Evolutionary conservation across 1,284 basidiomycete genomes (phyloP).

Genomic region (Fomitopsis schrenkii): DNA sequence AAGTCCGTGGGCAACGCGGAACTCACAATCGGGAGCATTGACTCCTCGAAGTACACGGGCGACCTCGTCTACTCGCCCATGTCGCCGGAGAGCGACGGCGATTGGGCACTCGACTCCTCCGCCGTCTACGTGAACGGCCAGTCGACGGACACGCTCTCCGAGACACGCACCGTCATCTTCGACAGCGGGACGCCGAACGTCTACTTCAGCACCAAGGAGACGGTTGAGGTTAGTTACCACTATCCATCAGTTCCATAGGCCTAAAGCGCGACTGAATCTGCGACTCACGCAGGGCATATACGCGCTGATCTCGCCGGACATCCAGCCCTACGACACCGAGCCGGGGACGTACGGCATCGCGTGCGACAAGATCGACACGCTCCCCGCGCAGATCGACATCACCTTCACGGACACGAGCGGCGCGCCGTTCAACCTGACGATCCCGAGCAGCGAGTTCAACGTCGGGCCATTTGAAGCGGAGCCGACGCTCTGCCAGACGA

Average conservation of each 20-base stretch:
- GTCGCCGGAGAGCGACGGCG: constrained; percentile 17
- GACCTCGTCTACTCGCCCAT: neutral
- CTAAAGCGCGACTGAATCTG: neutral
- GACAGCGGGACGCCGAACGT: constrained; percentile 51
- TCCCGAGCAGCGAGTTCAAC: constrained; percentile 50
- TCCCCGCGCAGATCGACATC: constrained; percentile 48
- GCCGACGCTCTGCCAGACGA: constrained; percentile 44
- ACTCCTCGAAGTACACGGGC: constrained; percentile 45
- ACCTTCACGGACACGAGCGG: constrained; percentile 45
- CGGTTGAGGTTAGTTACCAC: constrained; percentile 20
- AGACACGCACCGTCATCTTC: constrained; percentile 41
- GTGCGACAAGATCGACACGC: constrained; percentile 39
- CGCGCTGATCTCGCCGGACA: constrained; percentile 50
- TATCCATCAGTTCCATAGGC: constrained; percentile 4
- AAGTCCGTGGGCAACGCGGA: constrained; percentile 42
- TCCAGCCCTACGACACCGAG: constrained; percentile 43
- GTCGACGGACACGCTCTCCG: constrained; percentile 36
- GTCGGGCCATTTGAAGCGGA: constrained; percentile 51
- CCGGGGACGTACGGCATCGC: constrained; percentile 54
- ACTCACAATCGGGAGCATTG: constrained; percentile 46
- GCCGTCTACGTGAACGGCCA: constrained; percentile 44
- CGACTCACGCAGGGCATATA: neutral
- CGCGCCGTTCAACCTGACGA: constrained; percentile 47
- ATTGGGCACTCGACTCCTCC: constrained; percentile 41
- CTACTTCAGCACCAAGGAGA: constrained; percentile 37